A percentile compares a stretch with the other conserved stretches of the same genome.
phyloP scores from a whole-genome alignment of 2,329 filamentous ascomycete species.

The Ramichloridium luteum region DNA sequence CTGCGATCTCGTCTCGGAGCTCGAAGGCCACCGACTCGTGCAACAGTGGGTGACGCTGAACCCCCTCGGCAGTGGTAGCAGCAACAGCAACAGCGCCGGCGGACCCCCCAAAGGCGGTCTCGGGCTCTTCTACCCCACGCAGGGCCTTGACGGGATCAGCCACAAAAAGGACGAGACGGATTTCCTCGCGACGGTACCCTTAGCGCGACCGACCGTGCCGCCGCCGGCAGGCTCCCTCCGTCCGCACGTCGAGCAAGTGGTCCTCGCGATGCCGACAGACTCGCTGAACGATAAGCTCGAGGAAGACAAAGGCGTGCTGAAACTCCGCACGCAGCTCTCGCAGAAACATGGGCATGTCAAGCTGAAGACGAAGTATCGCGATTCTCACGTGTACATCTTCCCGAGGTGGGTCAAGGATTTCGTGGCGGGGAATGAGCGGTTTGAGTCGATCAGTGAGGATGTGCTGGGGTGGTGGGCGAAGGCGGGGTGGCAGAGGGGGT shows the following conservation, averaged over 20 bases:
- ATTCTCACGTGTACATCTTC: conserved; percentile 90
- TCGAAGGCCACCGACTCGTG: conserved; percentile 68
- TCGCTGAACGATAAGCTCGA: conserved; percentile 75
- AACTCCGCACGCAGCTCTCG: conserved; percentile 59
- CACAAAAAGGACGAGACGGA: conserved; percentile 89
- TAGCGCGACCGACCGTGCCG: conserved; percentile 46
- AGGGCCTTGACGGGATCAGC: conserved; percentile 49
- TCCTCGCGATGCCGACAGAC: conserved; percentile 79
- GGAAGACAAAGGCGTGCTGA: conserved; percentile 57
- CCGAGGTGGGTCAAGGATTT: conserved; percentile 85
- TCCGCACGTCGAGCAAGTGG: conserved; percentile 59
- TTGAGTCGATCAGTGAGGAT: conserved; percentile 85
- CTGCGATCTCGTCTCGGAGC: conserved; percentile 84
- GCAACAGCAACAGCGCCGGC: conserved; percentile 40
- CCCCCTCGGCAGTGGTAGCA: conserved; percentile 13
- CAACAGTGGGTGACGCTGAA: conserved; percentile 84
- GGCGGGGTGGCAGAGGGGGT: conserved; percentile 73
- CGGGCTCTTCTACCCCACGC: conserved; percentile 84
- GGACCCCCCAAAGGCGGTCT: conserved; percentile 62
- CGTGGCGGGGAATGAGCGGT: conserved; percentile 61
- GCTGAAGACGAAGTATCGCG: conserved; percentile 72
- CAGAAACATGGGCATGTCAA: conserved; percentile 60
- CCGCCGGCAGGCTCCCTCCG: conserved; percentile 54
- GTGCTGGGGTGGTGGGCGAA: conserved; percentile 94
- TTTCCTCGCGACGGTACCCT: conserved; percentile 67